Conservation (phyloP, 139 green algal genomes). For the Chlamydomonas sphaeroides region DNA sequence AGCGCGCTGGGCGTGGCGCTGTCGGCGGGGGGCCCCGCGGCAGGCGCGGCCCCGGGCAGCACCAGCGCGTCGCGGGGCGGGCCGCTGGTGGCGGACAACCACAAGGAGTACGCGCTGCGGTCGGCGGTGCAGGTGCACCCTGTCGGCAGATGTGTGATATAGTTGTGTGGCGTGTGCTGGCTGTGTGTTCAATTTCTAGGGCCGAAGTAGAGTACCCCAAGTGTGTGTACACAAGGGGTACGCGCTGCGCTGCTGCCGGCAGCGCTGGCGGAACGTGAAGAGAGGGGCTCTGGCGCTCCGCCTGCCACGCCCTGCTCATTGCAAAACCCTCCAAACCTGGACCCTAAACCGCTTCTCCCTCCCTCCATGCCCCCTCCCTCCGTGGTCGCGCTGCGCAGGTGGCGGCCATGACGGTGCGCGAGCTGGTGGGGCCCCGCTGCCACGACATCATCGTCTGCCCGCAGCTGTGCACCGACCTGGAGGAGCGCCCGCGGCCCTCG, state of each 20-base stretch:
- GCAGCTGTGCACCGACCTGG: conserved; percentile 43
- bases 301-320: too few species aligned
- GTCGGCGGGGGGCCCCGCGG: too few species aligned
- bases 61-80: neutral
- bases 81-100: conserved; percentile 33
- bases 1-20: conserved; percentile 30
- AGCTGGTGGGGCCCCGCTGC: conserved; percentile 68
- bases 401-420: conserved; percentile 61
- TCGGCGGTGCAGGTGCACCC: conserved; percentile 57
- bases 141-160: too few species aligned
- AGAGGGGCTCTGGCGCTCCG: too few species aligned
- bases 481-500: neutral
- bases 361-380: neutral
- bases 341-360: neutral
- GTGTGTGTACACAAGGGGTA: too few species aligned
- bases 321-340: too few species aligned
- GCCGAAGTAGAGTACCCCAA: too few species aligned
- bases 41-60: neutral
- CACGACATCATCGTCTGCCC: conserved; percentile 81
- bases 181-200: too few species aligned
- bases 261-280: too few species aligned
- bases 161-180: too few species aligned
- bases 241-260: too few species aligned
- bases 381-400: conserved; percentile 45
- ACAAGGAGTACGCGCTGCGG: conserved; percentile 53